Percentiles rank a stretch among this genome's conserved stretches.
phyloP scores from a whole-genome alignment of 2,329 filamentous ascomycete genomes.

The Reticulascus tulasneorum region DNA sequence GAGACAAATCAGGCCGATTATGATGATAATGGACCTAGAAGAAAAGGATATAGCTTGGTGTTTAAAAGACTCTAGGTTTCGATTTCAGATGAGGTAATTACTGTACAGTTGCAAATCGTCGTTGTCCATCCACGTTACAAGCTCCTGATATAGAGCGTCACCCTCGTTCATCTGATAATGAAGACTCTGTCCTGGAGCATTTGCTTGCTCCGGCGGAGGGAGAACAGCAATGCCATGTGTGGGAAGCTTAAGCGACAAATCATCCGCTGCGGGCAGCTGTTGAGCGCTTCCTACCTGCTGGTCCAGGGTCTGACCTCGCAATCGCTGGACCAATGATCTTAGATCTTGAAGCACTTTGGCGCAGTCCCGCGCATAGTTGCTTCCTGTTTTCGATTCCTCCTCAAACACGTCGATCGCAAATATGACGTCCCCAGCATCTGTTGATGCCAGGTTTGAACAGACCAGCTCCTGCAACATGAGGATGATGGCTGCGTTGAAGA shows the following conservation, averaged over 20 bases:
- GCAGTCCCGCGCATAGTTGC: constrained; percentile 34
- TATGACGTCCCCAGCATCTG: constrained; percentile 27
- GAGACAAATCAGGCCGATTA: too few species aligned
- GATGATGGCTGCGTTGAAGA: constrained; percentile 47
- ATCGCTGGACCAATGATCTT: constrained; percentile 27
- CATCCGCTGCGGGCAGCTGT: not conserved
- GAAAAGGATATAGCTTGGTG: constrained; percentile 13
- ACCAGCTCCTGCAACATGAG: constrained; percentile 43
- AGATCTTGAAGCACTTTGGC: constrained; percentile 34
- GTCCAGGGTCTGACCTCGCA: constrained; percentile 23
- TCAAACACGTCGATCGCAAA: constrained; percentile 40
- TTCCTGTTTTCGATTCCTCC: constrained; percentile 31
- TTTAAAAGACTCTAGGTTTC: not conserved
- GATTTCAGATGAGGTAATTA: constrained; percentile 9
- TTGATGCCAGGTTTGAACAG: constrained; percentile 24
- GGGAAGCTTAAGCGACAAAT: not conserved
- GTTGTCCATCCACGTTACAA: constrained; percentile 33
- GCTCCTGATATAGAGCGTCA: constrained; percentile 29
- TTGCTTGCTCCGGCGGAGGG: constrained; percentile 1
- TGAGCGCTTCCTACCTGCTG: not conserved
- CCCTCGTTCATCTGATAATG: constrained; percentile 21
- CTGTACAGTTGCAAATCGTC: constrained; percentile 18
- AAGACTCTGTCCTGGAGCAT: not conserved
- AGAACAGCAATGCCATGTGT: not conserved
- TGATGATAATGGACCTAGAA: too few species aligned